Conservation (phyloP, 768 basidiomycete genomes). For the Xerocomus potaroensis region DNA sequence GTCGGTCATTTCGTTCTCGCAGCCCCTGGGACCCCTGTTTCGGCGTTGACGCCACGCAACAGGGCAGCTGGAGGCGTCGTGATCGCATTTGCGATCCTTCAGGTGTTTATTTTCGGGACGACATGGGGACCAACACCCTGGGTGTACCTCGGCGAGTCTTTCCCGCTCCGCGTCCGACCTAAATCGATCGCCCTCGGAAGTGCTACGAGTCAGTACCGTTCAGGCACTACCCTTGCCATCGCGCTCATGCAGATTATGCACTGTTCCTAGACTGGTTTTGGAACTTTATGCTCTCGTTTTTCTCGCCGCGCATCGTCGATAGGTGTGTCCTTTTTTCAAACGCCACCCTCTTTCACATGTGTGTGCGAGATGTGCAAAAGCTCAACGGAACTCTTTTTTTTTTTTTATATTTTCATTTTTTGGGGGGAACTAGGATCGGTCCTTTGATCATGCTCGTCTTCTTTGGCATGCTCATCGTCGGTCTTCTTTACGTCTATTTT, state of each 20-base stretch:
- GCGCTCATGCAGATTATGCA: not conserved
- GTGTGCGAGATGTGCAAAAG: too few relatives aligned
- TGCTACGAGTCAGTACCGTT: slow-evolving; percentile 38
- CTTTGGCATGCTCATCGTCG: slow-evolving; percentile 68
- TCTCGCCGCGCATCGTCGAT: slow-evolving; percentile 61
- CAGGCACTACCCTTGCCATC: too few relatives aligned
- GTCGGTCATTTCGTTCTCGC: slow-evolving; percentile 69
- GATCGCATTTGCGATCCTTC: slow-evolving; percentile 75
- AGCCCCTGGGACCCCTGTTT: slow-evolving; percentile 43
- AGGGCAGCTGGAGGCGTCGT: slow-evolving; percentile 58
- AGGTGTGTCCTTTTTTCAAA: slow-evolving; percentile 31
- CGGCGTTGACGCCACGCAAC: slow-evolving; percentile 51
- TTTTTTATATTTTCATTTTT: not conserved
- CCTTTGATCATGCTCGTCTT: slow-evolving; percentile 75
- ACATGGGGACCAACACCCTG: slow-evolving; percentile 79
- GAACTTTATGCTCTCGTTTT: slow-evolving; percentile 74
- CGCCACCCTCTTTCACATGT: too few relatives aligned
- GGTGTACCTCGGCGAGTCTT: slow-evolving; percentile 77
- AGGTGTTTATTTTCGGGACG: slow-evolving; percentile 65
- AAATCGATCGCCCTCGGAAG: slow-evolving; percentile 78
- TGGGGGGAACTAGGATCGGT: slow-evolving; percentile 59
- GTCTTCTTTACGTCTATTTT: slow-evolving; percentile 68
- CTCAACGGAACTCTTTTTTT: too few relatives aligned
- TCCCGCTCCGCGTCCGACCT: slow-evolving; percentile 75
- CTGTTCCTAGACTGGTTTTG: slow-evolving; percentile 53